These are phyloP conservation scores for Syzygium aromaticum DNA, from an alignment of 345 rosid species.

Conservation along the genomic window DNA sequence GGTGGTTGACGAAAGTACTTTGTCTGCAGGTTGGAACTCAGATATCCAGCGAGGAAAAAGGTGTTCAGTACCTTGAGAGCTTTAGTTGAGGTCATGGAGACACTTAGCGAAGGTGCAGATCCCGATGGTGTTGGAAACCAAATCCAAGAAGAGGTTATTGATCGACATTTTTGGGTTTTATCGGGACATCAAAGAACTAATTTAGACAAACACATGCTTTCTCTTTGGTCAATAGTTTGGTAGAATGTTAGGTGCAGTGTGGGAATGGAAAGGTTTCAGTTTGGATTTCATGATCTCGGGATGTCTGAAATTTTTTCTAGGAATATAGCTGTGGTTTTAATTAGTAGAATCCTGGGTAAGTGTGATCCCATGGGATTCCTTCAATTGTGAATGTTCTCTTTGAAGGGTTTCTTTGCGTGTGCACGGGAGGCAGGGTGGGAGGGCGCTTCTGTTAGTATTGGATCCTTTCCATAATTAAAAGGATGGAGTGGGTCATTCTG, in stretches of 20 bases:
- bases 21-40: conserved; percentile 24
- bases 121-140: conserved; percentile 78
- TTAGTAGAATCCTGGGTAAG: background rate
- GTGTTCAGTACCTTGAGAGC: conserved; percentile 82
- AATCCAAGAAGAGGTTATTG: conserved; percentile 75
- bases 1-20: background rate
- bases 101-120: conserved; percentile 82
- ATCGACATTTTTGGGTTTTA: background rate
- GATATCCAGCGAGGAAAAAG: conserved; percentile 62
- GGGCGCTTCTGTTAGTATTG: background rate
- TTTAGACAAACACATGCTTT: background rate
- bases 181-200: background rate
- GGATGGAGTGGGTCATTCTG: background rate
- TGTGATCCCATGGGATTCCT: background rate
- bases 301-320: background rate
- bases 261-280: background rate
- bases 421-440: background rate
- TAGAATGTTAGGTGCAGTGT: background rate
- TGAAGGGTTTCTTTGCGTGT: too few relatives aligned
- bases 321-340: background rate
- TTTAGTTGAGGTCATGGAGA: conserved; percentile 82
- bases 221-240: background rate
- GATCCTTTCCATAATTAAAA: background rate
- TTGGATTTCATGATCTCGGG: background rate
- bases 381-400: too few relatives aligned